These are phyloP conservation scores for Omphalea diandra DNA, from an alignment of 441 rosid genomes.

Conservation along the genomic window DNA sequence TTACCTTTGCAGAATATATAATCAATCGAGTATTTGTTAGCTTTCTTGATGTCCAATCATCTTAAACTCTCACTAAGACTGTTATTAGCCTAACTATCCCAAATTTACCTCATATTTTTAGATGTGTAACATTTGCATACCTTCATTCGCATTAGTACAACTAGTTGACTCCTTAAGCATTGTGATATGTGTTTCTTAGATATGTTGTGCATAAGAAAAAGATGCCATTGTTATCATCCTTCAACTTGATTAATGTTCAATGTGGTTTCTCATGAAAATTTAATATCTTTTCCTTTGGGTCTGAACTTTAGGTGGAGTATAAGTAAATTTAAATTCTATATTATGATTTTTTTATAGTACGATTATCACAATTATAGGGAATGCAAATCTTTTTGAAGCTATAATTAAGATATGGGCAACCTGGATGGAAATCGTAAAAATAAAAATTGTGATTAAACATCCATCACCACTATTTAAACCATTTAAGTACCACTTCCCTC, in stretches of 20 bases:
- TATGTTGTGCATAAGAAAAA: not conserved
- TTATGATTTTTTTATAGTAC: not conserved
- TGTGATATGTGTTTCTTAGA: not conserved
- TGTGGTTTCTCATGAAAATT: not conserved
- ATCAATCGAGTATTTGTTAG: not conserved
- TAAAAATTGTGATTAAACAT: too few relatives aligned
- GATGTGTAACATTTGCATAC: slow-evolving; percentile 8
- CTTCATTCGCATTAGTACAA: not conserved
- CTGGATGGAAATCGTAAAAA: not conserved
- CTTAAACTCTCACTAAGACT: not conserved
- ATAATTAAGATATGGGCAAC: not conserved
- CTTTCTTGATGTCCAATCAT: not conserved
- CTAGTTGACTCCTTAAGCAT: not conserved
- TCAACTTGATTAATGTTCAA: not conserved
- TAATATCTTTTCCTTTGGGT: not conserved
- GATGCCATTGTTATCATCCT: not conserved
- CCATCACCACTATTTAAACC: too few relatives aligned
- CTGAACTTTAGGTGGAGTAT: not conserved
- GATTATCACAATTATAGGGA: too few relatives aligned
- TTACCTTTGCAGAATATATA: not conserved
- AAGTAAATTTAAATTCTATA: not conserved
- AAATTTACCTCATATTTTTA: not conserved
- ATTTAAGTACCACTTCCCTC: not conserved
- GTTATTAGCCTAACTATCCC: not conserved
- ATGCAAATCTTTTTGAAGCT: too few relatives aligned